Evolutionary conservation across 495 filamentous ascomycete species (phyloP), one percentile per base, ranked within the genome.

Genomic region (Xylaria sp.): DNA sequence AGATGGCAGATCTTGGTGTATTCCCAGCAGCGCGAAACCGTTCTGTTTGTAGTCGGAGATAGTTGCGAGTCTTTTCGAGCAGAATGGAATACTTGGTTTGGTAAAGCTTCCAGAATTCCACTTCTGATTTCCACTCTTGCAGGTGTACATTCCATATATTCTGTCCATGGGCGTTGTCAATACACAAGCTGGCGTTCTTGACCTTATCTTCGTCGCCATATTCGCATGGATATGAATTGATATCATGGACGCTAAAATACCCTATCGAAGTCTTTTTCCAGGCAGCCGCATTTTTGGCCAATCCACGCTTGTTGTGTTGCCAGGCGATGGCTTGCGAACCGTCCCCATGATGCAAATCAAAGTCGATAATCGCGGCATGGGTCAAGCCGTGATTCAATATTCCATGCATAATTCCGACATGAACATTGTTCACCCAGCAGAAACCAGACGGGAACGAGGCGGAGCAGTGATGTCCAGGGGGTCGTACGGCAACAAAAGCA

Each of bases 401-500:
- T 14, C 91, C 96, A 76, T 98, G 92, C 74, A 95, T 92, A 69
- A 98, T 97, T 0, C 96, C 97, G 41, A 98, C 93, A 77, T 98
- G 95, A 8, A 98, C 93, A 78, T 99, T 99, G 80, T 99, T 99
- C 67, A 99, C 80, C 96, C 96, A 99, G 81, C 96, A 99, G 79
- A 99, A 99, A 1, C 96, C 96, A 1, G 94, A 97, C 0, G 96
- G 96, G 69, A 90, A 88, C 48, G 89, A 86, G 4, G 93, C 89
- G 5, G 95, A 96, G 80, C 96, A 99, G 77, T 99, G 96, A 75
- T 99, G 96, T 9, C 96, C 96, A 1, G 94, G 94, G 33, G 94
- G 94, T 19, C 94, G 88, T 70, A 95, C 89, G 33, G 81, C 82
- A 72, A 97, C 93, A 81, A 95, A 99, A 3, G 93, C 93, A 46